Conservation (phyloP, 768 basidiomycete species). For the Hirschioporus abietinus region DNA sequence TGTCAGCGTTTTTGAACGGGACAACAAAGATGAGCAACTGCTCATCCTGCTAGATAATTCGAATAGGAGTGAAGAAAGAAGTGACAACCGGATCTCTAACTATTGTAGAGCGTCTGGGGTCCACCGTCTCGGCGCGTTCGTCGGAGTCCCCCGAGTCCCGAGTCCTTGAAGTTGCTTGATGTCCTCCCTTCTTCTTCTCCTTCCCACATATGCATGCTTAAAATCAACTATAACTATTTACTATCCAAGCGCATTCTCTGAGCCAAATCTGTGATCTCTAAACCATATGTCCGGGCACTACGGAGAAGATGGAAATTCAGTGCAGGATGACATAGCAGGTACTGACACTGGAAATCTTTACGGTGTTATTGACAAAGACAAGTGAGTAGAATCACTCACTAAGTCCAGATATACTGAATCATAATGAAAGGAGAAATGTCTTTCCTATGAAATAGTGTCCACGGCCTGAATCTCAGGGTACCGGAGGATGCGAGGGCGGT, state of each 20-base stretch:
- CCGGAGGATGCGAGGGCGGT: constrained; percentile 74
- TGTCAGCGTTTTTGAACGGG: background rate
- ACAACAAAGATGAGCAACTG: background rate
- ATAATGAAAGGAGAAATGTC: constrained; percentile 20
- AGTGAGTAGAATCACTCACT: constrained; percentile 24
- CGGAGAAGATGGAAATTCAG: background rate
- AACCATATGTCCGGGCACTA: background rate
- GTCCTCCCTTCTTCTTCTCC: too few relatives aligned
- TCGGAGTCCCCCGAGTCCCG: too few relatives aligned
- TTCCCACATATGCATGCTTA: too few relatives aligned
- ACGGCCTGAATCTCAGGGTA: constrained; percentile 75
- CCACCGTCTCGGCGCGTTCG: too few relatives aligned
- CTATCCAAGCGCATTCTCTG: background rate
- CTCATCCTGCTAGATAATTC: background rate
- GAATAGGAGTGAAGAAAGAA: background rate
- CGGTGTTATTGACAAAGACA: constrained; percentile 57
- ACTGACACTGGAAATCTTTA: constrained; percentile 52
- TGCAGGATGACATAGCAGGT: constrained; percentile 31
- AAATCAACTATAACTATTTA: too few relatives aligned
- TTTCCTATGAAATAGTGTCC: constrained; percentile 44
- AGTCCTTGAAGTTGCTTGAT: too few relatives aligned
- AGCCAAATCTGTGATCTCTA: background rate
- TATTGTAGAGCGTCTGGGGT: background rate
- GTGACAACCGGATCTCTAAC: too few relatives aligned
- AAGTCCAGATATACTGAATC: constrained; percentile 22